phyloP scores from a whole-genome alignment of 139 green algal genomes.

The Chlorella sp. region DNA sequence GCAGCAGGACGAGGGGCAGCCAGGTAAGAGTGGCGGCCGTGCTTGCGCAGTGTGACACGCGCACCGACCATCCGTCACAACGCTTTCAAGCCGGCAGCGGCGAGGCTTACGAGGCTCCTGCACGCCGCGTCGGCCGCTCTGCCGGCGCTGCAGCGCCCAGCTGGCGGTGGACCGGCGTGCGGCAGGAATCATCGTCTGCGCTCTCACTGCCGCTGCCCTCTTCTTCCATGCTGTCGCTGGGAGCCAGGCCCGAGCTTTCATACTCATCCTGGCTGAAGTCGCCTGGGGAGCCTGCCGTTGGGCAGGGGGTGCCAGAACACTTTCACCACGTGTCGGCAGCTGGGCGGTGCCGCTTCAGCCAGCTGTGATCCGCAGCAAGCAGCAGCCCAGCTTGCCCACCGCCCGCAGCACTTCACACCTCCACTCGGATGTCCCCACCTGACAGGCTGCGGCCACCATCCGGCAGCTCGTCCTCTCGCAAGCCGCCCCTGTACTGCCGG shows the following conservation, averaged over 20 bases:
- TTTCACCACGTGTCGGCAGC: too few species aligned
- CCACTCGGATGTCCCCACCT: too few species aligned
- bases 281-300: not conserved
- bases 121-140: not conserved
- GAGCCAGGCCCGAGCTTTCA: not conserved
- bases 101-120: not conserved
- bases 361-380: not conserved
- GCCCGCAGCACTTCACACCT: too few species aligned
- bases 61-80: too few species aligned
- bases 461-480: not conserved
- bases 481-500: not conserved
- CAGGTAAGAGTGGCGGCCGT: too few species aligned
- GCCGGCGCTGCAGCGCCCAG: not conserved
- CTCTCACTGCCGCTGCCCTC: not conserved
- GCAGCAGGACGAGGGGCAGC: too few species aligned
- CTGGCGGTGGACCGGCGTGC: not conserved
- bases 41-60: too few species aligned
- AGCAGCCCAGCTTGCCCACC: not conserved
- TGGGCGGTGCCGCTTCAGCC: not conserved
- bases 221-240: not conserved
- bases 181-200: not conserved
- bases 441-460: not conserved
- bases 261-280: not conserved
- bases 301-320: not conserved
- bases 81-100: not conserved